Conservation (phyloP, 192 early-diverging fungal species). For the Backusella tuberculispora region DNA sequence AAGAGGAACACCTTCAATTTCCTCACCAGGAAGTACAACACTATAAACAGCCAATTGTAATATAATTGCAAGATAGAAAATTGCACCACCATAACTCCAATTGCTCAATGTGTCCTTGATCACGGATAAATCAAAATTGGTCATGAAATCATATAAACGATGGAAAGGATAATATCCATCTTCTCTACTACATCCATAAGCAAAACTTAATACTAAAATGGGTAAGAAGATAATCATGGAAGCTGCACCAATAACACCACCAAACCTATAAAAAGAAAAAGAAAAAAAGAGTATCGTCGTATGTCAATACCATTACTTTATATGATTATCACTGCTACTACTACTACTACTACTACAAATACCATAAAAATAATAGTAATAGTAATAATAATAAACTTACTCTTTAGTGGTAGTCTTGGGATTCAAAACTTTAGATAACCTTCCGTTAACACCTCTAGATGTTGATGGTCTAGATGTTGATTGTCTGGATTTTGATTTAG, state of each 20-base stretch:
- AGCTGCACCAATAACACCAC: conserved; percentile 65
- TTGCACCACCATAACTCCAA: conserved; percentile 53
- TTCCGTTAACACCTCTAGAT: neutral
- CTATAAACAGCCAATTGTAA: conserved; percentile 40
- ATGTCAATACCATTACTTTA: neutral
- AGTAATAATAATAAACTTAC: conserved; percentile 13
- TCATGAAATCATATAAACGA: conserved; percentile 16
- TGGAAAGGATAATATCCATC: conserved; percentile 58
- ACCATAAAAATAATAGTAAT: no score
- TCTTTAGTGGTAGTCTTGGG: conserved; percentile 77
- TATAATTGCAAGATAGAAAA: conserved; percentile 54
- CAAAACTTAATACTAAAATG: conserved; percentile 47
- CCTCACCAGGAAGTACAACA: conserved; percentile 47
- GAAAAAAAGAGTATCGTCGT: neutral
- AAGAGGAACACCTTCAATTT: conserved; percentile 65
- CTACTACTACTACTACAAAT: no score
- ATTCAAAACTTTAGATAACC: conserved; percentile 45
- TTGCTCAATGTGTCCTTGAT: conserved; percentile 14
- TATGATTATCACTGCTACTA: neutral
- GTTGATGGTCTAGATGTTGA: neutral
- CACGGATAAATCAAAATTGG: conserved; percentile 11
- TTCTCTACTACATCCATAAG: conserved; percentile 46
- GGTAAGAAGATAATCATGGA: conserved; percentile 57
- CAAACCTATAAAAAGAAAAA: conserved; percentile 49
- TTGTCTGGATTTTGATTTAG: neutral